Evolutionary conservation across 106 monocot genomes (phyloP).

Genomic region (Posidonia australis): DNA sequence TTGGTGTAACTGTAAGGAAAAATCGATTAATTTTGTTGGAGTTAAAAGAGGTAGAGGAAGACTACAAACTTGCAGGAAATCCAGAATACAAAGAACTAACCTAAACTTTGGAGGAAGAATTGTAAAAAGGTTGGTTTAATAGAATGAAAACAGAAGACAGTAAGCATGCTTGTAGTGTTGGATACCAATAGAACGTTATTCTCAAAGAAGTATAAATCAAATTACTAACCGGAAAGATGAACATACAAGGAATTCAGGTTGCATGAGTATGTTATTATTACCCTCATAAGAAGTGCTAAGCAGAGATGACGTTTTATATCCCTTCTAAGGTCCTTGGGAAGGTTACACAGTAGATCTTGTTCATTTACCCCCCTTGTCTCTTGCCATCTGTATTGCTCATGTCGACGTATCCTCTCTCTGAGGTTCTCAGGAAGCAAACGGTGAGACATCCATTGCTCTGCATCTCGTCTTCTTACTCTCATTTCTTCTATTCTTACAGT

Average conservation of each 20-base stretch:
- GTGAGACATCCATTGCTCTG: conserved; percentile 96
- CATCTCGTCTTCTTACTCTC: conserved; percentile 85
- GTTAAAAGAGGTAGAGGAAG: too few relatives aligned
- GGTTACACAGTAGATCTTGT: conserved; percentile 57
- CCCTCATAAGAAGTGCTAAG: conserved; percentile 66
- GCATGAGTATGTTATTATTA: conserved; percentile 11
- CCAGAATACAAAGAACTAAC: too few relatives aligned
- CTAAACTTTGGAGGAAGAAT: too few relatives aligned
- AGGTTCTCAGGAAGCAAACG: conserved; percentile 76
- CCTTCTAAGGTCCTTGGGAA: conserved; percentile 87
- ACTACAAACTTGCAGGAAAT: too few relatives aligned
- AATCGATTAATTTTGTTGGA: too few relatives aligned
- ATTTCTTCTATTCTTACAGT: conserved; percentile 93
- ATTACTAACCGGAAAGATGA: neutral
- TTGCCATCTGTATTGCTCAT: conserved; percentile 94
- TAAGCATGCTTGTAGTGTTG: too few relatives aligned
- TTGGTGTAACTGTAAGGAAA: too few relatives aligned
- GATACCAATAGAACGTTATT: too few relatives aligned
- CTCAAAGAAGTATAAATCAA: too few relatives aligned
- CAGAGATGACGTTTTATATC: conserved; percentile 98
- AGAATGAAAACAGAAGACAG: too few relatives aligned
- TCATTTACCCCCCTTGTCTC: conserved; percentile 96
- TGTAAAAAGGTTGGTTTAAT: too few relatives aligned
- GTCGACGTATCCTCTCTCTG: conserved; percentile 65
- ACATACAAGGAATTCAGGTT: neutral